These are phyloP conservation scores for Chytriomyces sp. DNA, from an alignment of 192 early-diverging fungal genomes.

Conservation along the genomic window DNA sequence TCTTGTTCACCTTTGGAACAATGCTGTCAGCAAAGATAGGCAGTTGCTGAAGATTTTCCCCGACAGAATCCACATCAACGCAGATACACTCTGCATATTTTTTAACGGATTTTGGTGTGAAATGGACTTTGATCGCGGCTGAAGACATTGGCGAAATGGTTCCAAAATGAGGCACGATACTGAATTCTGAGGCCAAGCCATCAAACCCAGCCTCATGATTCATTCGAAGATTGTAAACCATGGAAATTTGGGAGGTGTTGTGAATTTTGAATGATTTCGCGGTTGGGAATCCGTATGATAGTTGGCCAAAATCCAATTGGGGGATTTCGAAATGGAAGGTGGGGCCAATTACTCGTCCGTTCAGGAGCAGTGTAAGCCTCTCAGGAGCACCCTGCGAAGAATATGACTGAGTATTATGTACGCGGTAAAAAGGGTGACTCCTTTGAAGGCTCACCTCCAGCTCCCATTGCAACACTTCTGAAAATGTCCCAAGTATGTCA, in stretches of 20 bases:
- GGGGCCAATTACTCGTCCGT: conserved; percentile 62
- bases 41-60: conserved; percentile 47
- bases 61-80: conserved; percentile 55
- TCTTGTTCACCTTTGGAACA: conserved; percentile 55
- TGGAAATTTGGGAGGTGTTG: conserved; percentile 64
- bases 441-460: conserved; percentile 48
- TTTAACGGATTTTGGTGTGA: conserved; percentile 50
- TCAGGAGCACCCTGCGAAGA: conserved; percentile 50
- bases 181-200: conserved; percentile 41
- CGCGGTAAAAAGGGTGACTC: not conserved
- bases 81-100: conserved; percentile 41
- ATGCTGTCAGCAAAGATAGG: conserved; percentile 53
- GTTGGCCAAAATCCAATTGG: conserved; percentile 48
- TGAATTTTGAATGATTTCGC: conserved; percentile 36
- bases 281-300: conserved; percentile 57
- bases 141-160: conserved; percentile 38
- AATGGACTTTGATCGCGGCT: conserved; percentile 41
- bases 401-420: conserved; percentile 14
- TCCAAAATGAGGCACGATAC: conserved; percentile 42
- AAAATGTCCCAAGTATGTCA: conserved; percentile 57
- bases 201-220: not conserved
- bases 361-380: conserved; percentile 46
- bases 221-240: conserved; percentile 49
- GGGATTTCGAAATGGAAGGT: conserved; percentile 56
- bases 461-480: conserved; percentile 59